Conservation (phyloP, 2,329 filamentous ascomycete genomes). For the Didymella pomorum region DNA sequence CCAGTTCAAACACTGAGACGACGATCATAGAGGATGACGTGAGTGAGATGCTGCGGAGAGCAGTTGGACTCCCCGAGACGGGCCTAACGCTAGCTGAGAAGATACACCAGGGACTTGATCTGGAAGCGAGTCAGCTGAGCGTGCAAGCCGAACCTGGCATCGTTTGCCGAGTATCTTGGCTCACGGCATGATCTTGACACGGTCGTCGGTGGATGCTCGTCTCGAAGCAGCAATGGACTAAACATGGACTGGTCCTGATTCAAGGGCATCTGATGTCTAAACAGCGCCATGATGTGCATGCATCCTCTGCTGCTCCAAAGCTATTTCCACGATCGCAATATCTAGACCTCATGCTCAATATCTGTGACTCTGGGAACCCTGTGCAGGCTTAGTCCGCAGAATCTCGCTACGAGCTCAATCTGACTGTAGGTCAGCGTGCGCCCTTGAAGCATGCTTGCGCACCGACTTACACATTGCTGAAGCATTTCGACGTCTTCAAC, state of each 20-base stretch:
- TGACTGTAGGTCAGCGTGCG: slow-evolving; percentile 11
- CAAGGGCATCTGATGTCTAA: background rate
- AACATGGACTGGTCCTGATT: background rate
- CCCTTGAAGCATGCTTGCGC: background rate
- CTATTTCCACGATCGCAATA: background rate
- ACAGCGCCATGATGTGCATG: background rate
- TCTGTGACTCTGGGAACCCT: slow-evolving; percentile 44
- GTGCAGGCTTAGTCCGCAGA: slow-evolving; percentile 38
- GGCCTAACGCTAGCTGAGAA: background rate
- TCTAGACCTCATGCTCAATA: slow-evolving; percentile 45
- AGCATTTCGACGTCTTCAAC: slow-evolving; percentile 55
- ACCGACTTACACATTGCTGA: slow-evolving; percentile 50
- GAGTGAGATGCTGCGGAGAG: background rate
- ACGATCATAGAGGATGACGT: background rate
- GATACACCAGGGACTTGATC: background rate
- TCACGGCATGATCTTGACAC: background rate
- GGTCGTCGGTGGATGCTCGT: slow-evolving; percentile 5
- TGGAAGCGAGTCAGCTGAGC: background rate
- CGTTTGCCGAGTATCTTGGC: background rate
- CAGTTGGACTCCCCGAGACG: slow-evolving; percentile 2
- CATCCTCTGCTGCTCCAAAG: background rate
- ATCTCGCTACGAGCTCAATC: slow-evolving; percentile 44
- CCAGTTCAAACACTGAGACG: background rate
- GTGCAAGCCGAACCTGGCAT: background rate
- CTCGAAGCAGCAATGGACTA: background rate